Conservation (phyloP, 768 basidiomycete genomes). For the Podaxis pistillaris region DNA sequence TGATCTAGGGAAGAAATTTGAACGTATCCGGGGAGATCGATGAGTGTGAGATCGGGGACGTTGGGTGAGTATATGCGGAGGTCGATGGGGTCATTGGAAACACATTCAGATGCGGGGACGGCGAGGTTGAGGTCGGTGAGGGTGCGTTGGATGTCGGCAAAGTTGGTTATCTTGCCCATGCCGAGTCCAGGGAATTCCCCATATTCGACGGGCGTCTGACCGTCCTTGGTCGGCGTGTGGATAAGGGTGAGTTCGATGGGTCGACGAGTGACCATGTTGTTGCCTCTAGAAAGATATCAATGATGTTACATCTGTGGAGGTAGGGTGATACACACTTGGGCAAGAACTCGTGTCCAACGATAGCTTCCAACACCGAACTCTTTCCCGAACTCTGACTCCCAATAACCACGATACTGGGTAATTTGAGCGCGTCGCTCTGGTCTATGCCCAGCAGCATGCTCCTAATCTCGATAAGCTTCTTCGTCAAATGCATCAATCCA, state of each 20-base stretch:
- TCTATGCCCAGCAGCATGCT: slow-evolving; percentile 95
- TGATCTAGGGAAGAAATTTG: slow-evolving; percentile 95
- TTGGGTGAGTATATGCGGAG: slow-evolving; percentile 94
- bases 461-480: slow-evolving; percentile 94
- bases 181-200: slow-evolving; percentile 93
- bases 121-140: slow-evolving; percentile 94
- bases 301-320: not conserved
- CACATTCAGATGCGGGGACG: slow-evolving; percentile 85
- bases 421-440: slow-evolving; percentile 89
- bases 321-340: slow-evolving; percentile 73
- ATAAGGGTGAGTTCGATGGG: slow-evolving; percentile 98
- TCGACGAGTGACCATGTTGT: slow-evolving; percentile 98
- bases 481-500: slow-evolving; percentile 89
- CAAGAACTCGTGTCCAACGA: slow-evolving; percentile 96
- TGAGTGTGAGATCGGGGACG: slow-evolving; percentile 96
- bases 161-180: slow-evolving; percentile 87
- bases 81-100: slow-evolving; percentile 95
- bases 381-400: slow-evolving; percentile 99
- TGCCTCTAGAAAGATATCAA: slow-evolving; percentile 58
- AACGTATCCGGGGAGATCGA: slow-evolving; percentile 96
- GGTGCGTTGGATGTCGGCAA: slow-evolving; percentile 87
- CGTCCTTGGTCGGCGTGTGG: slow-evolving; percentile 71
- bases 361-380: slow-evolving; percentile 94
- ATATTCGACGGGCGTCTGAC: slow-evolving; percentile 67
- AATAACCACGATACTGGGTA: slow-evolving; percentile 97